Base-by-base conservation (phyloP, 371 early-diverging fungal species). In the Mortierella sp. region DNA sequence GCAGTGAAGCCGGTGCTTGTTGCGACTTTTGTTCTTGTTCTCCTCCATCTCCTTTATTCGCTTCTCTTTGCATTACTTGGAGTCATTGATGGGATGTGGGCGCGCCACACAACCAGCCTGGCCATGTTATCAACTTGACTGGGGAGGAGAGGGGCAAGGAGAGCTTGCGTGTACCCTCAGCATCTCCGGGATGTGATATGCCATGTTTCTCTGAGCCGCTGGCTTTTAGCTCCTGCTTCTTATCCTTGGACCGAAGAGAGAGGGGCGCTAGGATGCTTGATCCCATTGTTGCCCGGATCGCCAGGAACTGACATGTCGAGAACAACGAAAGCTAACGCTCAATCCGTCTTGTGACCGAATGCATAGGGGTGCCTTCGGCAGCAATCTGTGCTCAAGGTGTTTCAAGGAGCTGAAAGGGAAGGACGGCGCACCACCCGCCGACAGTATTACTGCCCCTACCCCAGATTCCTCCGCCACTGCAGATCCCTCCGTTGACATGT, bases 301-400 rank as follows among this genome's bases (percentile, higher is more conserved):
- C 34, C 34, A 34, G 34, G 4, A 34, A 34, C 34, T 34, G 23
- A 47, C 13, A 7, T 47, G 4, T 24, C 48, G 14, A 10, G 23
- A 47, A 9, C 10, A 47, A 23, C 23, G 48, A 47, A 19, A 7
- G 10, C 10, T 34, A 10, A 34, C 34, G 34, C n/a, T n/a, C n/a
- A n/a, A n/a, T n/a, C n/a, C n/a, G n/a, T n/a, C n/a, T n/a, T n/a
- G n/a, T n/a, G n/a, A 18, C 30, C 13, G 18, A 39, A 30, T 63
- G 8, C 49, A 52, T 76, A 83, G 84, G 24, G 83, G 84, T 63
- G 83, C 85, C 24, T 72, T 88, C 41, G 89, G 84, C 78, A 87
- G 89, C 71, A 83, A 90, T 72, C 85, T 93, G 86, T 94, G 94
- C 78, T 92, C 93, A 19, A 88, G 91, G 69, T 94, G 94, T 73